Conservation (phyloP, 2,329 filamentous ascomycete genomes). For the Pyrenochaeta sp. region DNA sequence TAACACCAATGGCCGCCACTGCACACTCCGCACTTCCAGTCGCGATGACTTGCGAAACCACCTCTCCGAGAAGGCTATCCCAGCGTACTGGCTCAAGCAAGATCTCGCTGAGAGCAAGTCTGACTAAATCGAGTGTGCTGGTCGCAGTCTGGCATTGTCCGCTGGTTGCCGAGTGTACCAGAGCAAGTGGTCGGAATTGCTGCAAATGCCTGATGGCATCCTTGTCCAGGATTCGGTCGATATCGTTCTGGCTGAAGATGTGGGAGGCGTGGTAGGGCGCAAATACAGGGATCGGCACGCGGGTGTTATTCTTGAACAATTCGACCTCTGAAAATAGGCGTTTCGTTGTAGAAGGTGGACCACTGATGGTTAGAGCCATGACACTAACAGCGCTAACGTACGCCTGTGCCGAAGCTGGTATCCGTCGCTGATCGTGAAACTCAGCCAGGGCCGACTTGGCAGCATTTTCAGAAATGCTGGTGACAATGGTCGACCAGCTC, state of each 20-base stretch:
- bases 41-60: slow-evolving; percentile 55
- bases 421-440: slow-evolving; percentile 65
- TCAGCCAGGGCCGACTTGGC: slow-evolving; percentile 60
- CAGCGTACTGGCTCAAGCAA: slow-evolving; percentile 57
- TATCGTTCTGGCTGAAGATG: slow-evolving; percentile 59
- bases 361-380: slow-evolving; percentile 67
- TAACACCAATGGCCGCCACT: slow-evolving; percentile 59
- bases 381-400: slow-evolving; percentile 67
- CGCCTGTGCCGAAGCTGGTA: slow-evolving; percentile 58
- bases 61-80: slow-evolving; percentile 58
- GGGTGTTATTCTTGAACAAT: slow-evolving; percentile 59
- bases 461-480: slow-evolving; percentile 61
- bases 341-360: slow-evolving; percentile 62
- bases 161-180: slow-evolving; percentile 57
- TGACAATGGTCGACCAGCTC: slow-evolving; percentile 72
- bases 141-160: slow-evolving; percentile 56
- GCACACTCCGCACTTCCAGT: slow-evolving; percentile 51
- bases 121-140: slow-evolving; percentile 55
- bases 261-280: slow-evolving; percentile 67
- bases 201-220: slow-evolving; percentile 51
- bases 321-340: slow-evolving; percentile 59
- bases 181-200: slow-evolving; percentile 51
- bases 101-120: slow-evolving; percentile 54
- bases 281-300: slow-evolving; percentile 62
- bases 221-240: slow-evolving; percentile 59